Conservation (phyloP, 805 yeast genomes). For the Ogataea philodendri region DNA sequence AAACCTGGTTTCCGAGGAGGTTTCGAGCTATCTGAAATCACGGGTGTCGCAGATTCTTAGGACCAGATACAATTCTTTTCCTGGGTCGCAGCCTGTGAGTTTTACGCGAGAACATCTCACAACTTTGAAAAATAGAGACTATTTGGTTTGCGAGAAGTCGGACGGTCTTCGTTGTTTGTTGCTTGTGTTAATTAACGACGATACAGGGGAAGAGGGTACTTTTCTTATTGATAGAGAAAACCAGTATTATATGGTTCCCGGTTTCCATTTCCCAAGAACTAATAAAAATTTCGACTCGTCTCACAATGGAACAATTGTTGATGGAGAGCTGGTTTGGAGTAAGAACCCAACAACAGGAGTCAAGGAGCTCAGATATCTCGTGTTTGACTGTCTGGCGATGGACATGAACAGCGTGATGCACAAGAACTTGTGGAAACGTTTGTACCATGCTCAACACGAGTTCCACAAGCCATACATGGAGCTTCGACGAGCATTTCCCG, state of each 20-base stretch:
- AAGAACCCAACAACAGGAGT: slow-evolving; percentile 50
- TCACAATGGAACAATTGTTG: slow-evolving; percentile 86
- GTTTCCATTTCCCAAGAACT: slow-evolving; percentile 75
- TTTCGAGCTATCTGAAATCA: slow-evolving; percentile 62
- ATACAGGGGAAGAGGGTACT: slow-evolving; percentile 80
- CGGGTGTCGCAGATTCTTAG: slow-evolving; percentile 65
- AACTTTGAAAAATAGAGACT: slow-evolving; percentile 67
- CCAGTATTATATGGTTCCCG: slow-evolving; percentile 77
- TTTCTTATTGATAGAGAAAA: slow-evolving; percentile 87
- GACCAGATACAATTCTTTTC: slow-evolving; percentile 58
- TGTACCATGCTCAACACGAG: slow-evolving; percentile 81
- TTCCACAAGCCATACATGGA: slow-evolving; percentile 80
- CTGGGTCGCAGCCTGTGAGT: slow-evolving; percentile 95
- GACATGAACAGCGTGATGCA: slow-evolving; percentile 71
- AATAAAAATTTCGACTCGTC: slow-evolving; percentile 49
- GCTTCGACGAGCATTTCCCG: slow-evolving; percentile 67
- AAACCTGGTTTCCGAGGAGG: slow-evolving; percentile 66
- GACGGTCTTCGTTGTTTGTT: slow-evolving; percentile 89
- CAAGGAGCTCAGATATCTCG: slow-evolving; percentile 72
- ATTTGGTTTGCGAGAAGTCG: slow-evolving; percentile 91
- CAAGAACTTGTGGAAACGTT: slow-evolving; percentile 72
- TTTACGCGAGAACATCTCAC: slow-evolving; percentile 75
- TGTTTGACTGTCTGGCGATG: slow-evolving; percentile 87
- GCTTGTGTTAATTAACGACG: slow-evolving; percentile 56
- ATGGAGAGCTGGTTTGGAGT: slow-evolving; percentile 89